Evolutionary conservation across 2,329 filamentous ascomycete species (phyloP).

Genomic region (Pseudogymnoascus destructans): DNA sequence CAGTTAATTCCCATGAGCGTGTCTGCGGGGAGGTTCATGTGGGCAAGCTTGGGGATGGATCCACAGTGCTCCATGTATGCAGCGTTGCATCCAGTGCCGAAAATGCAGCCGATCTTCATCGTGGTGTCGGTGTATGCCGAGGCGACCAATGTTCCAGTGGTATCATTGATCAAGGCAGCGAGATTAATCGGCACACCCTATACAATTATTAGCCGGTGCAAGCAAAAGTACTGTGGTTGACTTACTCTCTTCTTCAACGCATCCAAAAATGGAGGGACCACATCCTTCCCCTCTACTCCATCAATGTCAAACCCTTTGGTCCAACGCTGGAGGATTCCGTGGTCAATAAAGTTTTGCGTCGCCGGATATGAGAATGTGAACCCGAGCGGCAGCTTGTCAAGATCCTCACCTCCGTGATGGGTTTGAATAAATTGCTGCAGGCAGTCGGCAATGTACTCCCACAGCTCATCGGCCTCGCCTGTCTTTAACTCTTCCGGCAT

Average conservation of each 20-base stretch:
- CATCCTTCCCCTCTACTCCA: conserved; percentile 80
- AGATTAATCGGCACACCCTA: conserved; percentile 85
- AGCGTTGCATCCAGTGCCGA: conserved; percentile 94
- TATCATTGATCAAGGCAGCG: conserved; percentile 91
- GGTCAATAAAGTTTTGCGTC: conserved; percentile 84
- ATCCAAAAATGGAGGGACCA: conserved; percentile 76
- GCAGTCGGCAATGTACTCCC: conserved; percentile 91
- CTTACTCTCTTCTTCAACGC: conserved; percentile 57
- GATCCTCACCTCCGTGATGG: conserved; percentile 58
- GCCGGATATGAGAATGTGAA: conserved; percentile 97
- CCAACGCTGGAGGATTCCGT: conserved; percentile 87
- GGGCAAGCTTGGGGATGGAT: conserved; percentile 82
- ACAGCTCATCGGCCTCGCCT: conserved; percentile 70
- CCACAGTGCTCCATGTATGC: conserved; percentile 94
- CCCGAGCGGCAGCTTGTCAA: conserved; percentile 68
- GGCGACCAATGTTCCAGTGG: conserved; percentile 90
- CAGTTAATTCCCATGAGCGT: conserved; percentile 92
- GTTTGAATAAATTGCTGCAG: conserved; percentile 80
- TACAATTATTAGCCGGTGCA: conserved; percentile 14
- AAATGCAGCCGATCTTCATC: conserved; percentile 95
- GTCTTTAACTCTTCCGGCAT: conserved; percentile 90
- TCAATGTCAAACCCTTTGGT: conserved; percentile 95
- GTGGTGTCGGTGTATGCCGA: conserved; percentile 89
- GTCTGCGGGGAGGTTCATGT: conserved; percentile 76
- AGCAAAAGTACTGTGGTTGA: conserved; percentile 9